Conservation (phyloP, 345 rosid genomes). For the Tarenaya hassleriana region DNA sequence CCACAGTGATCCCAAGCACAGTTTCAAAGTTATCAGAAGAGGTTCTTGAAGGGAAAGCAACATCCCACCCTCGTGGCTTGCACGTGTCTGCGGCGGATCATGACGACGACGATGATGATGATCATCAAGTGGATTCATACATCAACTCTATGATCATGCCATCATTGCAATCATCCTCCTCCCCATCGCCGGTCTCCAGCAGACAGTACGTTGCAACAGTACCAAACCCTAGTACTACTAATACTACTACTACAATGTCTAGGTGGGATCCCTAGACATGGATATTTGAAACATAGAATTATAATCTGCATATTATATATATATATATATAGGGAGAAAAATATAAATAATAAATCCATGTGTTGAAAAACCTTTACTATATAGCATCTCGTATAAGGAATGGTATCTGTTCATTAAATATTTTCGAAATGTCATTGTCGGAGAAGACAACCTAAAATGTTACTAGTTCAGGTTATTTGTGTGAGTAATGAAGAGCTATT, state of each 20-base stretch:
- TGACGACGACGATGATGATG: neutral
- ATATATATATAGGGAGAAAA: conserved; percentile 19
- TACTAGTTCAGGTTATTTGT: conserved; percentile 38
- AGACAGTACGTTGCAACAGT: conserved; percentile 33
- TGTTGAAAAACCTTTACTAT: conserved; percentile 9
- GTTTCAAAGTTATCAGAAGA: conserved; percentile 53
- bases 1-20: neutral
- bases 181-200: conserved; percentile 35
- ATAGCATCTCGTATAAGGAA: conserved; percentile 15
- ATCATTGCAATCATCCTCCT: conserved; percentile 40
- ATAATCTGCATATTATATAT: conserved; percentile 25
- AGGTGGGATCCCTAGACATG: conserved; percentile 46
- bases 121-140: conserved; percentile 46
- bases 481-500: conserved; percentile 6
- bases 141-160: conserved; percentile 56
- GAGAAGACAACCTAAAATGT: conserved; percentile 41
- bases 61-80: conserved; percentile 24
- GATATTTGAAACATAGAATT: conserved; percentile 25
- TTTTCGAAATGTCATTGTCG: conserved; percentile 3
- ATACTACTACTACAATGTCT: conserved; percentile 41
- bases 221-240: conserved; percentile 51
- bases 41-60: conserved; percentile 40
- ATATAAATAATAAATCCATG: conserved; percentile 17
- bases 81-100: conserved; percentile 24
- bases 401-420: conserved; percentile 14